Percentiles rank a stretch among this genome's conserved stretches.
phyloP scores from a whole-genome alignment of 1,284 basidiomycete genomes.

The Trametes versicolor region DNA sequence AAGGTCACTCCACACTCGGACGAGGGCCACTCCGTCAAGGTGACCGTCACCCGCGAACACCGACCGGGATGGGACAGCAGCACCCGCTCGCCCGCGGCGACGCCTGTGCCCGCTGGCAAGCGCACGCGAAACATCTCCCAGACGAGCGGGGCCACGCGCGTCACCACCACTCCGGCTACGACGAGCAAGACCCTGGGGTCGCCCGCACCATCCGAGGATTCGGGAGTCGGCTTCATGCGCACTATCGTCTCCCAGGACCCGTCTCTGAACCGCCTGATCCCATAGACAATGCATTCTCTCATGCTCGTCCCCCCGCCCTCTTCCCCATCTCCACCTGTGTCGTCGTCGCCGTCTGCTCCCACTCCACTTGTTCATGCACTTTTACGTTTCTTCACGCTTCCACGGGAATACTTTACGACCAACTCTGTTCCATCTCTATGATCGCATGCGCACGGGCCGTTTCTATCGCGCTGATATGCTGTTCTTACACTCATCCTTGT shows the following conservation, averaged over 20 bases:
- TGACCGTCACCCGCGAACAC: constrained; percentile 63
- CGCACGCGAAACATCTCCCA: constrained; percentile 77
- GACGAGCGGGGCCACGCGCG: constrained; percentile 62
- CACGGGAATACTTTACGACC: constrained; percentile 39
- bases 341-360: constrained; percentile 3
- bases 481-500: constrained; percentile 28
- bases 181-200: constrained; percentile 67
- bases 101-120: constrained; percentile 50
- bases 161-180: constrained; percentile 39
- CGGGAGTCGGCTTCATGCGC: constrained; percentile 82
- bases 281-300: constrained; percentile 33
- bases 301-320: constrained; percentile 15
- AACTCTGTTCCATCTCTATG: constrained; percentile 41
- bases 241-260: constrained; percentile 80
- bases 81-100: constrained; percentile 55
- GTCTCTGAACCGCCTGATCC: constrained; percentile 59
- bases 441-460: constrained; percentile 25
- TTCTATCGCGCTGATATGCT: constrained; percentile 42
- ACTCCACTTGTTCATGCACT: constrained; percentile 32
- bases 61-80: constrained; percentile 74
- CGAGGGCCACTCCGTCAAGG: constrained; percentile 66
- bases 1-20: constrained; percentile 61
- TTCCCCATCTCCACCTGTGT: background rate
- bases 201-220: constrained; percentile 85
- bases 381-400: constrained; percentile 35